Percentiles rank a stretch among this genome's conserved stretches.
Conservation (phyloP, 371 early-diverging fungal species). For the Mucor plumbeus region DNA sequence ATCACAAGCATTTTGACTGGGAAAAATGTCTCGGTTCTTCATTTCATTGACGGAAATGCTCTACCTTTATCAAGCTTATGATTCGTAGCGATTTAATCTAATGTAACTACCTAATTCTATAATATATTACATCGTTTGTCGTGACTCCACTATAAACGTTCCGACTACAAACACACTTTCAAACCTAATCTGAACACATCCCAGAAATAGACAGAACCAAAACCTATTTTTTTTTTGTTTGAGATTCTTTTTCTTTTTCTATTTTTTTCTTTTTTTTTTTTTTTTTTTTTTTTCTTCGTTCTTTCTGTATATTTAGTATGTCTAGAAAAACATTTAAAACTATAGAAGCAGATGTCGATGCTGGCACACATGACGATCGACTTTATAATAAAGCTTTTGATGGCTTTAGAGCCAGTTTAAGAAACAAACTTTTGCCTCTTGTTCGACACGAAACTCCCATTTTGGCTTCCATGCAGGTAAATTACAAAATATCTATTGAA, state of each 20-base stretch:
- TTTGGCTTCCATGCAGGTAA: slow-evolving; percentile 64
- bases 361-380: slow-evolving; percentile 53
- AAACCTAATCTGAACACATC: not conserved
- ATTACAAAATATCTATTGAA: not conserved
- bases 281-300: not conserved
- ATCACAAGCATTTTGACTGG: too few species aligned
- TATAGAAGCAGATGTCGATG: slow-evolving; percentile 46
- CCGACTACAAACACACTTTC: not conserved
- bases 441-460: slow-evolving; percentile 62
- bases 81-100: too few species aligned
- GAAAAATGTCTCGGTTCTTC: too few species aligned
- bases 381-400: slow-evolving; percentile 53
- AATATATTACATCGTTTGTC: not conserved
- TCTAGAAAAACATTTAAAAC: slow-evolving; percentile 46
- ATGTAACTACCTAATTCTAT: too few species aligned
- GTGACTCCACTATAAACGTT: not conserved
- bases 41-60: too few species aligned
- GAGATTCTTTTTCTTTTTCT: slow-evolving; percentile 2
- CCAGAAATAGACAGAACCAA: not conserved
- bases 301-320: slow-evolving; percentile 23
- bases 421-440: slow-evolving; percentile 56
- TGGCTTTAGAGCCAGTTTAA: slow-evolving; percentile 53
- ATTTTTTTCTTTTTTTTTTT: not conserved
- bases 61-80: too few species aligned
- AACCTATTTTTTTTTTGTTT: slow-evolving; percentile 4